Evolutionary conservation across 2,329 filamentous ascomycete species (phyloP), one percentile per base, ranked within the genome.

Genomic region (Clarireedia hainanense): DNA sequence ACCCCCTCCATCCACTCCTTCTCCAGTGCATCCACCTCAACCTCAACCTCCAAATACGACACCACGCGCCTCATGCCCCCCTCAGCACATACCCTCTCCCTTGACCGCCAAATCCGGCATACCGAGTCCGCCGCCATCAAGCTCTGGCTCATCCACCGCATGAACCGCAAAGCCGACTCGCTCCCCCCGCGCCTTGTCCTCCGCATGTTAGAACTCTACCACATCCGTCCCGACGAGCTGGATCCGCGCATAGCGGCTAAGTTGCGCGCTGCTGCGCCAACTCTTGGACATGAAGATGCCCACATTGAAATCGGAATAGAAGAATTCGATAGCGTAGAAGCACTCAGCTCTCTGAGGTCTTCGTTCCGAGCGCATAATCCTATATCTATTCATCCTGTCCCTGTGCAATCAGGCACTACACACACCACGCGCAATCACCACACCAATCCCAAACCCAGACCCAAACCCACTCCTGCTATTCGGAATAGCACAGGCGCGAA

Each of bases 181-280:
- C 61, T 67, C 17, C 63, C 61, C 3, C 46, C 46, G 6, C 61
- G 62, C 30, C 40, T 66, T 3, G 46, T 65, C 1, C 20, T 12
- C 2, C 50, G 57, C 1, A 62, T 67, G 47, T 65, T 67, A 63
- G 58, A 61, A 12, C 37, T 61, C 1, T 67, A 67, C 34, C 37
- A 52, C 6, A 66, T 67, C 24, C 26, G 34, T 2, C 59, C 66
- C 20, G 12, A 27, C 4, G 64, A 67, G 48, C 54, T 67, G 1
- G 52, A 55, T 30, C 60, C 58, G 0, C 51, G 53, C 4, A 59
- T 55, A 12, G 46, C 63, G 0, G 52, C 48, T 0, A 59, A 59
- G 23, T 63, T 65, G 27, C 36, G 20, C 20, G 20, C 20, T 20
- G 20, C 20, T 20, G 2, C 20, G 20, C 20, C 20, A 20, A 20